Base-by-base conservation (phyloP, 371 early-diverging fungal genomes). In the Mucor indicus region DNA sequence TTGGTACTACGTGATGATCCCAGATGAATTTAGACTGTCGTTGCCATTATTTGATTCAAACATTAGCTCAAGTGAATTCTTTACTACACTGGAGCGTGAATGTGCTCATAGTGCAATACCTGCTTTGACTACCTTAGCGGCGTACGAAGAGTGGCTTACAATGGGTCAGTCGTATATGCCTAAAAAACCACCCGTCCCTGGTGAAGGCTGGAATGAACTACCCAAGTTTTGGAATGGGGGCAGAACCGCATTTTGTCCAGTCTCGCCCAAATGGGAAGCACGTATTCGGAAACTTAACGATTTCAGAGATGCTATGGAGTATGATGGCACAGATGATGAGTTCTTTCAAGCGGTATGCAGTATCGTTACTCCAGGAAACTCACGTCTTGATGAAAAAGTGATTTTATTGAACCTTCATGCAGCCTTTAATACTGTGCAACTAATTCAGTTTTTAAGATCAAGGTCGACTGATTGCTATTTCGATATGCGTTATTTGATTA, bases 1-100 rank as follows among this genome's bases (percentile, higher is more conserved):
- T 39, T 74, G 74, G 74, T 73, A 73, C 36, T 36, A 49, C 17
- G 35, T 60, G 21, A 19, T 60, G 5, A 37, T 70, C 8, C 70
- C 67, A 0, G 17, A 40, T 3, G 55, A 61, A 11, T 64, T 59
- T 22, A 57, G 57, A 15, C 31, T 74, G 6, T 55, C 64, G 0
- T 22, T 65, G 6, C 74, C 64, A 0, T 35, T 67, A 1, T 74
- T 67, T 54, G 68, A 74, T 17, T 50, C 63, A 0, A 46, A 23
- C 0, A 38, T 67, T 0, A 38, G 50, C 3, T 31, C 53, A 9
- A 17, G 41, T 2, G 46, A 44, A 4, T 58, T 38, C n/a, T 50
- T 38, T 33, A 24, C 42, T 5, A 58, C 45, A 0, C 21, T 62
- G 15, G 56, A 64, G 10, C 45, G 48, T 7, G 64, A 64, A 30